These are phyloP conservation scores for Amanita exitialis DNA, from an alignment of 768 basidiomycete species.

Conservation along the genomic window DNA sequence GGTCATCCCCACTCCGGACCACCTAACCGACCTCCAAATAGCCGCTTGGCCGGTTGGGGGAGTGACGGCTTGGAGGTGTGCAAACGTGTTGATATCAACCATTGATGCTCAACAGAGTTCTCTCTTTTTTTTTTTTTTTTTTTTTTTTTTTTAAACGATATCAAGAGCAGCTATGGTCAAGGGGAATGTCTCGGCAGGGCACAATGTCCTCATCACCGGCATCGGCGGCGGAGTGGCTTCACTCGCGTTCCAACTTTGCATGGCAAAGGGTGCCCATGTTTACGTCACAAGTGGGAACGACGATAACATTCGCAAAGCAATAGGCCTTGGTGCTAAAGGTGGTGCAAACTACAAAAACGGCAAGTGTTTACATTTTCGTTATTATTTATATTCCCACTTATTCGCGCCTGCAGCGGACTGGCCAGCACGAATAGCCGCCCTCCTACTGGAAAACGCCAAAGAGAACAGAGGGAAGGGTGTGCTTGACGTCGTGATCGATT, in stretches of 20 bases:
- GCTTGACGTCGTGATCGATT: conserved; percentile 60
- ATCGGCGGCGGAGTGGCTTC: conserved; percentile 83
- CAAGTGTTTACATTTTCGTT: too few relatives aligned
- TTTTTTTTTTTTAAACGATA: too few relatives aligned
- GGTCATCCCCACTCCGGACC: conserved; percentile 53
- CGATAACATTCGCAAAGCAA: conserved; percentile 61
- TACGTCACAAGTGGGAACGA: conserved; percentile 69
- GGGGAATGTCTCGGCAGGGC: conserved; percentile 47
- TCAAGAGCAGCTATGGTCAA: conserved; percentile 57
- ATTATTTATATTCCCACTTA: too few relatives aligned
- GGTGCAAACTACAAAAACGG: conserved; percentile 67
- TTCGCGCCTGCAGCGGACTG: conserved; percentile 31
- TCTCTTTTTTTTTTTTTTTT: too few relatives aligned
- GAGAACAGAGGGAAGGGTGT: conserved; percentile 16
- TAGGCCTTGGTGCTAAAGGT: conserved; percentile 62
- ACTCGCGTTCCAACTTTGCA: conserved; percentile 60
- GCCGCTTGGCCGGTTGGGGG: conserved; percentile 75
- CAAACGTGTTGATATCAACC: neutral
- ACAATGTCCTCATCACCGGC: conserved; percentile 74
- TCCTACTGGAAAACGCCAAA: conserved; percentile 28
- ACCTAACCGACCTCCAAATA: conserved; percentile 57
- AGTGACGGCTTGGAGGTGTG: conserved; percentile 77
- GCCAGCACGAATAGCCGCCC: conserved; percentile 33
- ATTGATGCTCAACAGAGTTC: neutral
- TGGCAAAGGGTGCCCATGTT: conserved; percentile 70